Evolutionary conservation across 768 basidiomycete genomes (phyloP), one percentile per base, ranked within the genome.

Genomic region (Harrya chromipes): DNA sequence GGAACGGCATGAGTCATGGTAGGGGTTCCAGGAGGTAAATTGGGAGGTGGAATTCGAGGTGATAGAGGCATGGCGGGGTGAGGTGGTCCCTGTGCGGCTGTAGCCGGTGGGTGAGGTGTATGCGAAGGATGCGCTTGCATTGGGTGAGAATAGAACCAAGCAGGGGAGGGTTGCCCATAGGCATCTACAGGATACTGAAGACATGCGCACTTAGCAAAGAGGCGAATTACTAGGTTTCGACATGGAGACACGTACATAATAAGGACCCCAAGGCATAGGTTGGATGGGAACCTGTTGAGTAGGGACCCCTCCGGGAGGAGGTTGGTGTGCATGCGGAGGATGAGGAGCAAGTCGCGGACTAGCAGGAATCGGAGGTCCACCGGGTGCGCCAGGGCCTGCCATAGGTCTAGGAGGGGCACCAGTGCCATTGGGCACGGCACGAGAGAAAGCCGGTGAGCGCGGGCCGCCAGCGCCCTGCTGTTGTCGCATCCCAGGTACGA

Each of bases 331-430:
- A 53, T 64, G 63, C 1, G 57, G 40, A 7, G 58, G 63, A 60
- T 78, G 81, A 24, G 82, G 76, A 21, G 74, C 79, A 64, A 88
- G 70, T 54, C 87, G 79, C 27, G 87, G 88, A 65, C 85, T 88
- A 33, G 79, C 60, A 35, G 82, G 73, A 49, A 78, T 73, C 7
- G 74, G 70, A 21, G 80, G 75, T 35, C 77, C 78, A 43, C 77
- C 67, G 6, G 81, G 79, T 38, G 81, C 79, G 65, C 77, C 80
- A 46, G 71, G 72, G 45, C 63, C 70, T 40, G 64, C 58, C 55
- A 77, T 75, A 20, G 82, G 75, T 42, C 83, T 77, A 44, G 79
- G 72, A 27, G 56, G 67, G 23, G 57, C 54, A 46, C 74, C 76
- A 59, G 62, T 71, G 37, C 85, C 85, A 60, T 87, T 89, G 5